Evolutionary conservation across 345 rosid genomes (phyloP), one percentile per base, ranked within the genome.

Genomic region (Cardiospermum halicacabum): DNA sequence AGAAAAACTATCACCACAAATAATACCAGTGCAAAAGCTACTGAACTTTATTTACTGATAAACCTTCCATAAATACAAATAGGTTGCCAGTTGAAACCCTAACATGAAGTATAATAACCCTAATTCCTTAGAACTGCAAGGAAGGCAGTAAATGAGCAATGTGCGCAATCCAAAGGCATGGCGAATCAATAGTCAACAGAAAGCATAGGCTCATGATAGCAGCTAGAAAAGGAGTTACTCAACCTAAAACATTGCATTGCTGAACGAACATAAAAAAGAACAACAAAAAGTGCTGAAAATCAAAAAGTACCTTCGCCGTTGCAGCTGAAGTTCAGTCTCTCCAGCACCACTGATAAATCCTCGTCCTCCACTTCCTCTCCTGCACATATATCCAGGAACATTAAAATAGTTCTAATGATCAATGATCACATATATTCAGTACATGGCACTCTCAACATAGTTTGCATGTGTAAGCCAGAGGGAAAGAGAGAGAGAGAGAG

Each of bases 261-360:
- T 49, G 67, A 5, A 53, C 16, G 39, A 51, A 12, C 1, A 25
- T 45, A 51, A 51, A 53, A 60, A 19, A 40, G 7, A 28, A 53
- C 13, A 31, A 11, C 22, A 47, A 40, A 37, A 32, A 32, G 27
- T 7, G 8, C 64, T 8, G 21, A 59, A 7, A 21, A 31, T 31
- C 15, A 19, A 25, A 25, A 50, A 25, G 51, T 18, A 90, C 96
- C 98, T 93, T 74, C 88, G 71, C 27, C 96, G 82, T 73, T 93
- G 98, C 69, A 93, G 95, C 80, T 93, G 97, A 71, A 93, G 94
- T 77, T 93, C 97, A 69, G 97, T 93, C 82, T 93, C 97, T 72
- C 98, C 98, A 53, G 98, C 97, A 72, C 97, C 97, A 78, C 98
- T 86, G 1, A 87, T 81, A 60, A 90, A 90, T 62, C 98, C 98